Percentiles rank a stretch among this genome's conserved stretches.
Conservation (phyloP, 2,329 filamentous ascomycete genomes). For the Fusarium armeniacum region DNA sequence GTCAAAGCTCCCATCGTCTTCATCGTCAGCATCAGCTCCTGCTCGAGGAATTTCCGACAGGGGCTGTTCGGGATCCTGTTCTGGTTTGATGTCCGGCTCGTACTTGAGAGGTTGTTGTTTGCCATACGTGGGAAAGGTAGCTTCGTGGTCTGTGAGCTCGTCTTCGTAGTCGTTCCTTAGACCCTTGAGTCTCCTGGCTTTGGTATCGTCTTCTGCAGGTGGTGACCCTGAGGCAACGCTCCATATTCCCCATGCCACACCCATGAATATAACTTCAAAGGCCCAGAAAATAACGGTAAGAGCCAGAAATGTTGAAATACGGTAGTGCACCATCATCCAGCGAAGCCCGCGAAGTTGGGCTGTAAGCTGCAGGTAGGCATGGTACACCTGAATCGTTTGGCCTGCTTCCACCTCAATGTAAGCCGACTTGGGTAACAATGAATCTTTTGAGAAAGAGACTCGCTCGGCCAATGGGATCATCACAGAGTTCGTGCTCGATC, state of each 20-base stretch:
- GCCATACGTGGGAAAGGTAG: slow-evolving; percentile 61
- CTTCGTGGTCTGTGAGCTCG: slow-evolving; percentile 59
- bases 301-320: slow-evolving; percentile 75
- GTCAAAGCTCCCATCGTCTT: slow-evolving; percentile 56
- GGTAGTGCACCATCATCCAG: slow-evolving; percentile 90
- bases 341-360: slow-evolving; percentile 82
- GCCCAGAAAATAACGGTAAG: slow-evolving; percentile 83
- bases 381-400: slow-evolving; percentile 82
- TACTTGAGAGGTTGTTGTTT: slow-evolving; percentile 59
- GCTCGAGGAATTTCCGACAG: slow-evolving; percentile 55
- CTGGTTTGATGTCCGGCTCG: slow-evolving; percentile 56
- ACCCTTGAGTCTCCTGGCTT: slow-evolving; percentile 23
- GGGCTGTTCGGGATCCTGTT: slow-evolving; percentile 50
- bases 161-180: slow-evolving; percentile 47
- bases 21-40: slow-evolving; percentile 63
- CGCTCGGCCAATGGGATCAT: slow-evolving; percentile 79
- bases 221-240: slow-evolving; percentile 52
- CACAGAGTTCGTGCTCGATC: slow-evolving; percentile 73
- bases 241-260: slow-evolving; percentile 73
- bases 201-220: slow-evolving; percentile 21
- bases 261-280: slow-evolving; percentile 77
- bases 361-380: slow-evolving; percentile 74
- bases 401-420: slow-evolving; percentile 77
- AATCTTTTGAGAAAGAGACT: slow-evolving; percentile 69
- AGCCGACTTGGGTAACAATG: slow-evolving; percentile 61